A percentile compares a stretch with the other conserved stretches of the same genome.
Conservation (phyloP, 179 eudicot genomes). For the Silene noctiflora region DNA sequence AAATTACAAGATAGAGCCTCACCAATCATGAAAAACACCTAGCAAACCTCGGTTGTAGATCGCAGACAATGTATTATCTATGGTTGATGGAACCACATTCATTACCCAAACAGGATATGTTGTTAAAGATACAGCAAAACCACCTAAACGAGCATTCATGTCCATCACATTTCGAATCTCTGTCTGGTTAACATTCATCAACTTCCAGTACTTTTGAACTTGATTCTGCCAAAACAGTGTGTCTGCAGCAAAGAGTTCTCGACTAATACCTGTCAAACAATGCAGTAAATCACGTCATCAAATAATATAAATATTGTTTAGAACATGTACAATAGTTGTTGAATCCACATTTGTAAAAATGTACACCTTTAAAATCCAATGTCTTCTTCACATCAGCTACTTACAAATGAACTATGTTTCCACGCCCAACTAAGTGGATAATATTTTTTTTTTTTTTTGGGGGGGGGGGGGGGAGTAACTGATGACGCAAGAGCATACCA, state of each 20-base stretch:
- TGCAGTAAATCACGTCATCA: constrained; percentile 5
- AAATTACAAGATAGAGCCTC: constrained; percentile 23
- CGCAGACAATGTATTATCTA: constrained; percentile 68
- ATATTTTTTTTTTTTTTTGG: too few relatives aligned
- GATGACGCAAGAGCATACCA: too few relatives aligned
- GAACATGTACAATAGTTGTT: too few relatives aligned
- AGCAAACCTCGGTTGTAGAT: constrained; percentile 74
- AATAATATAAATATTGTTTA: background rate
- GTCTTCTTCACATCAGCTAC: background rate
- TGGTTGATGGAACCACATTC: constrained; percentile 78
- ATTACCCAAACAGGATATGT: constrained; percentile 95
- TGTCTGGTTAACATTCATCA: constrained; percentile 65
- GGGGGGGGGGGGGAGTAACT: too few relatives aligned
- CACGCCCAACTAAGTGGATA: background rate
- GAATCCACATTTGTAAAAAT: background rate
- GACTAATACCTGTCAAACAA: constrained; percentile 50
- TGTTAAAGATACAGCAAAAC: constrained; percentile 80
- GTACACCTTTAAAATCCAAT: background rate
- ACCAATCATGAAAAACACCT: constrained; percentile 96
- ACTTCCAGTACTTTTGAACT: constrained; percentile 81
- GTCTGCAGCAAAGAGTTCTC: constrained; percentile 54
- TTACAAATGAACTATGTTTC: background rate
- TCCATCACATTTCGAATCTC: constrained; percentile 91
- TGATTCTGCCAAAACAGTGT: constrained; percentile 86
- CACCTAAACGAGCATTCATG: constrained; percentile 87